phyloP scores from a whole-genome alignment of 2,329 filamentous ascomycete species.

The Exserohilum turcica region DNA sequence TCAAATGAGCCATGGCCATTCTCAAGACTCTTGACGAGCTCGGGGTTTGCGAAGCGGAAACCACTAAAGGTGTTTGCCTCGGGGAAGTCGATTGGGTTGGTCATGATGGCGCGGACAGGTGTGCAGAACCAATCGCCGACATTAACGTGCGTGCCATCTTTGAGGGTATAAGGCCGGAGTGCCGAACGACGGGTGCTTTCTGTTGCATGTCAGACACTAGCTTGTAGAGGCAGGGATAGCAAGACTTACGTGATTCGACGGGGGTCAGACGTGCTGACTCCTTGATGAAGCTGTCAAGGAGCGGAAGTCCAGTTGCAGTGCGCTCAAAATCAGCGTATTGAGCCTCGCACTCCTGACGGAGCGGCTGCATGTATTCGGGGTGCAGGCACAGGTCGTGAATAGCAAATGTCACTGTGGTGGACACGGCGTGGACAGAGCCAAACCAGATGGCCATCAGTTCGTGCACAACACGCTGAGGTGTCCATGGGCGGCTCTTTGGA shows the following conservation, averaged over 20 bases:
- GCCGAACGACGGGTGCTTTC: conserved; percentile 24
- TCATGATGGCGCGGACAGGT: conserved; percentile 24
- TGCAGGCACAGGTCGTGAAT: conserved; percentile 25
- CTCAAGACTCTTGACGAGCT: conserved; percentile 6
- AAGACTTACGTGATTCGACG: conserved; percentile 22
- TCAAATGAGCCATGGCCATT: conserved; percentile 2
- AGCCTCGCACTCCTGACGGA: conserved; percentile 20
- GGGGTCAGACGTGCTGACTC: conserved; percentile 26
- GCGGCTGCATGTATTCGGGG: conserved; percentile 23
- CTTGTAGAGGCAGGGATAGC: not conserved
- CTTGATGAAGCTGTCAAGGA: conserved; percentile 32
- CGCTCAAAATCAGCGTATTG: conserved; percentile 22
- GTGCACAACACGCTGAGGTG: conserved; percentile 29
- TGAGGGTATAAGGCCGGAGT: conserved; percentile 19
- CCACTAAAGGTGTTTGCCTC: conserved; percentile 22
- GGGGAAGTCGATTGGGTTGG: conserved; percentile 15
- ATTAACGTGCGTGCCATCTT: conserved; percentile 21
- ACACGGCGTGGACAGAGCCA: conserved; percentile 37
- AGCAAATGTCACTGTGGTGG: conserved; percentile 25
- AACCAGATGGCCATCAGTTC: conserved; percentile 47
- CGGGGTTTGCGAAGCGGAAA: conserved; percentile 25
- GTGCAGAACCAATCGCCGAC: conserved; percentile 26
- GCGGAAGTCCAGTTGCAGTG: conserved; percentile 18
- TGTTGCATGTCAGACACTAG: not conserved
- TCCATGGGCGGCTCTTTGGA: conserved; percentile 33